Evolutionary conservation across 2,329 filamentous ascomycete species (phyloP).

Genomic region (Trichoderma afroharzianum): DNA sequence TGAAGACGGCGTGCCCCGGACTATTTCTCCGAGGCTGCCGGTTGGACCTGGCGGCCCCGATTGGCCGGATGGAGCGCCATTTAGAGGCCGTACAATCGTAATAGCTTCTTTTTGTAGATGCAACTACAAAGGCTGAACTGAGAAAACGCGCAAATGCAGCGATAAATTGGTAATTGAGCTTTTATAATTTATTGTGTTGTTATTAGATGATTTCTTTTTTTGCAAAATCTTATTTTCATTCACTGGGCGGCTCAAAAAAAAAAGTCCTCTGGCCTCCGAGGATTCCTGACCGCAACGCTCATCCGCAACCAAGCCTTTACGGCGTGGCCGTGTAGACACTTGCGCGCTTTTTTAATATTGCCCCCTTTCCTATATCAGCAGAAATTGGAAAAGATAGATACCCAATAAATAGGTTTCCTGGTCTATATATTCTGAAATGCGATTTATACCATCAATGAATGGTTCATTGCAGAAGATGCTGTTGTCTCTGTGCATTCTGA

Average conservation of each 20-base stretch:
- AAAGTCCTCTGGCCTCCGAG: background rate
- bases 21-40: constrained; percentile 18
- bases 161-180: background rate
- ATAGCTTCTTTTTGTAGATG: background rate
- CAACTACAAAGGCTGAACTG: background rate
- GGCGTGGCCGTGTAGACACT: background rate
- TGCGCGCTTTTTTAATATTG: background rate
- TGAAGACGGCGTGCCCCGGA: constrained; percentile 15
- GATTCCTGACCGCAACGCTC: background rate
- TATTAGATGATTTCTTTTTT: background rate
- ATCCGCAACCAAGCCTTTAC: background rate
- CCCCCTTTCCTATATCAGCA: background rate
- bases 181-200: background rate
- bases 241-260: background rate
- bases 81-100: background rate
- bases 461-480: background rate
- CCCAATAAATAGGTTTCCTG: background rate
- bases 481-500: background rate
- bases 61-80: constrained; percentile 2
- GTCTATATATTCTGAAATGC: background rate
- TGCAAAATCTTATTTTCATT: background rate
- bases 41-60: constrained; percentile 6
- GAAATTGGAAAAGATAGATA: background rate
- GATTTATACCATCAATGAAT: background rate
- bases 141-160: background rate